Evolutionary conservation across 331 rosid species (phyloP).

Genomic region (Saraca asoca): DNA sequence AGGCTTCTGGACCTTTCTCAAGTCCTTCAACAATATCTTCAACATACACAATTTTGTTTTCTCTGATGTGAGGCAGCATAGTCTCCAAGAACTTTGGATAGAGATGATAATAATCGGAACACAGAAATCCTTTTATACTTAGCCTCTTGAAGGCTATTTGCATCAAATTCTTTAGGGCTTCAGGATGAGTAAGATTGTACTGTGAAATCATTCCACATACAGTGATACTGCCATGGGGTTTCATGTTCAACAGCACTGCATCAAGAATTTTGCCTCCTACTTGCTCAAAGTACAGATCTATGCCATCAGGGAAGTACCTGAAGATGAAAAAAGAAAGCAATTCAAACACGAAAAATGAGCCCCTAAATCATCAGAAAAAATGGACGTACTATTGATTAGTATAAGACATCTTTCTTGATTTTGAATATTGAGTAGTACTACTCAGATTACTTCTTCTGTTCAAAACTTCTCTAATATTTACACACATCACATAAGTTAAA

Average conservation of each 20-base stretch:
- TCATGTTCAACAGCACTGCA: slow-evolving; percentile 43
- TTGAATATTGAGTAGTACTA: no score
- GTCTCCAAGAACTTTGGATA: slow-evolving; percentile 3
- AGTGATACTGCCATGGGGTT: slow-evolving; percentile 16
- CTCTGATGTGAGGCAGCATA: slow-evolving; percentile 3
- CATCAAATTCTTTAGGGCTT: slow-evolving; percentile 13
- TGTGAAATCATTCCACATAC: slow-evolving; percentile 46
- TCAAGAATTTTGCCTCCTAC: slow-evolving; percentile 46
- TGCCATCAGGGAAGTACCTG: slow-evolving; percentile 40
- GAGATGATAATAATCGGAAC: slow-evolving; percentile 3
- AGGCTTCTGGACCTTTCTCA: slow-evolving; percentile 28
- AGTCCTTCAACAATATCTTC: slow-evolving; percentile 23
- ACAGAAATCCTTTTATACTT: neutral
- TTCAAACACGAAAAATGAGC: no score
- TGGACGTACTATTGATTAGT: no score
- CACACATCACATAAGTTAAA: no score
- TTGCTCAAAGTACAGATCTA: slow-evolving; percentile 41
- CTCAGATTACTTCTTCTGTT: no score
- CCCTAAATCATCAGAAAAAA: no score
- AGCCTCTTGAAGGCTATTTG: neutral
- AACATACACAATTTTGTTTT: slow-evolving; percentile 10
- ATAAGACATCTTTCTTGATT: no score
- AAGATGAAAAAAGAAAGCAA: neutral
- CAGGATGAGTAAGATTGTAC: slow-evolving; percentile 18
- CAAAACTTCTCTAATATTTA: no score